phyloP scores from a whole-genome alignment of 2,329 filamentous ascomycete genomes.

The Fusarium nygamai region DNA sequence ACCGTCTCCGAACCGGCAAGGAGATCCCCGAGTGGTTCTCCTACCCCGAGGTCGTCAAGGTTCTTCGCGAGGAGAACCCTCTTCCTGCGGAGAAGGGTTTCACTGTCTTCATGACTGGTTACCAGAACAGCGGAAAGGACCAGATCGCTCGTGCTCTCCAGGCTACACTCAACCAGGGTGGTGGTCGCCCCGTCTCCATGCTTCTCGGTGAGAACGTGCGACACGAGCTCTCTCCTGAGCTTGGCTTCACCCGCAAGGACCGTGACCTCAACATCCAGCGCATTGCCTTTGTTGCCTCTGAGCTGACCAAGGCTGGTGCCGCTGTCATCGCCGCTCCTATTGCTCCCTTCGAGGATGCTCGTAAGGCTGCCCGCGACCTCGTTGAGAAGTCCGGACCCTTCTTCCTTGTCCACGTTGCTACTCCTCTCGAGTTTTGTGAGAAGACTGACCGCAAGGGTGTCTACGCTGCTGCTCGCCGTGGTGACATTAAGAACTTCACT shows the following conservation, averaged over 20 bases:
- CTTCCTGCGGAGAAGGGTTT: conserved; percentile 92
- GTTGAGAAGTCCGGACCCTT: conserved; percentile 91
- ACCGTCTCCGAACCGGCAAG: conserved; percentile 87
- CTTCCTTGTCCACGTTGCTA: conserved; percentile 95
- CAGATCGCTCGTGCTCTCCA: conserved; percentile 94
- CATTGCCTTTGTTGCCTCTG: conserved; percentile 94
- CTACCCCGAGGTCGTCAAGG: conserved; percentile 97
- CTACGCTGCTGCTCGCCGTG: conserved; percentile 83
- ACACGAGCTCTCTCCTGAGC: conserved; percentile 89
- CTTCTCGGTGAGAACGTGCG: conserved; percentile 96
- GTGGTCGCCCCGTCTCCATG: conserved; percentile 92
- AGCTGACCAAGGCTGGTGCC: conserved; percentile 91
- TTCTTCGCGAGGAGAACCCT: conserved; percentile 95
- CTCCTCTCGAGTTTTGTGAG: conserved; percentile 90
- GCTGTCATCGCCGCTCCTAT: conserved; percentile 97
- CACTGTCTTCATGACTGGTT: conserved; percentile 97
- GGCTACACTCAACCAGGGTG: conserved; percentile 97
- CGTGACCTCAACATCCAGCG: conserved; percentile 94
- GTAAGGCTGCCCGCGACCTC: conserved; percentile 81
- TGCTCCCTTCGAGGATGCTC: conserved; percentile 85
- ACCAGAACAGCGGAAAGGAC: conserved; percentile 97
- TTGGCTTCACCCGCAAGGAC: conserved; percentile 94
- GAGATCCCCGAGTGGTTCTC: conserved; percentile 99
- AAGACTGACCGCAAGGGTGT: conserved; percentile 94
- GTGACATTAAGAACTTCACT: conserved; percentile 98